phyloP scores from a whole-genome alignment of 1,284 basidiomycete genomes.

The Lentinus polychrous region DNA sequence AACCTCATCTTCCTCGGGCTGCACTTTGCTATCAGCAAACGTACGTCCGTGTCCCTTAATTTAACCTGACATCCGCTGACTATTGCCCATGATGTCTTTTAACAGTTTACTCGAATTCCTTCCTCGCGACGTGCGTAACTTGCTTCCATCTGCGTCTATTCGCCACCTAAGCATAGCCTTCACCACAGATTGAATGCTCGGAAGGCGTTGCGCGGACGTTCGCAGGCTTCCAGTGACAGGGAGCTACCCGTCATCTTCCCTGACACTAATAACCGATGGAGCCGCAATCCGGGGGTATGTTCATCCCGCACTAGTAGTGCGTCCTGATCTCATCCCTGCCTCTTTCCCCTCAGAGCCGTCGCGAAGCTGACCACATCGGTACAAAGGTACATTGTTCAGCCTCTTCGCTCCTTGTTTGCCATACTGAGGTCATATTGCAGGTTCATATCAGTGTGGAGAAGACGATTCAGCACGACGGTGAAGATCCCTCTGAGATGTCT shows the following conservation, averaged over 20 bases:
- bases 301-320: background rate
- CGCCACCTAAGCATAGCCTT: too few relatives aligned
- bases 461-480: slow-evolving; percentile 1
- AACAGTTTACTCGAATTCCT: slow-evolving; percentile 32
- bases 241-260: slow-evolving; percentile 4
- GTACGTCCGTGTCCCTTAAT: slow-evolving; percentile 20
- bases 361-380: background rate
- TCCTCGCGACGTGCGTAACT: slow-evolving; percentile 26
- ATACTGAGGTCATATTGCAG: background rate
- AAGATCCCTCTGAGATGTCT: background rate
- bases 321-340: too few relatives aligned
- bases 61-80: background rate
- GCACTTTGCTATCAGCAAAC: slow-evolving; percentile 41
- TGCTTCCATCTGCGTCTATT: background rate
- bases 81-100: background rate
- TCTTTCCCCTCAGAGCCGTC: background rate
- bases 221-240: background rate
- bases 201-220: slow-evolving; percentile 2
- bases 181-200: slow-evolving; percentile 1
- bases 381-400: background rate
- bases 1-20: slow-evolving; percentile 42
- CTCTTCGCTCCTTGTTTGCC: background rate
- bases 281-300: background rate
- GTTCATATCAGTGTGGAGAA: slow-evolving; percentile 7
- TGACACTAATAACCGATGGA: background rate